Evolutionary conservation across 768 basidiomycete genomes (phyloP).

Genomic region (Tylopilus sp.): DNA sequence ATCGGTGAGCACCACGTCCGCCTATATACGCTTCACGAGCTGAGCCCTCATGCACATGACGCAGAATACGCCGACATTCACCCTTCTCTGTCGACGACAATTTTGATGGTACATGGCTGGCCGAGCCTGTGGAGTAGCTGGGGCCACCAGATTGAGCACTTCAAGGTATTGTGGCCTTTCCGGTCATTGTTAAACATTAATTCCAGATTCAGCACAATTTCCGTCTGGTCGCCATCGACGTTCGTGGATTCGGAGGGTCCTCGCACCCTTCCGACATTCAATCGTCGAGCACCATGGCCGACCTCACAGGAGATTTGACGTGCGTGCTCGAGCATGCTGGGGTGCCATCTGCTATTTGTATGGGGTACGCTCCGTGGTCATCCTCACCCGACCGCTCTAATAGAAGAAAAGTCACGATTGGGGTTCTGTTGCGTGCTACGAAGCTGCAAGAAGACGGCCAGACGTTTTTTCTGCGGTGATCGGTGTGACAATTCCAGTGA

Average conservation of each 20-base stretch:
- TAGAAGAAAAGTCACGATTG: conserved; percentile 61
- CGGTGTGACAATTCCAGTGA: conserved; percentile 59
- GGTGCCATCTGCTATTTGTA: conserved; percentile 49
- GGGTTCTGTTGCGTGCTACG: conserved; percentile 66
- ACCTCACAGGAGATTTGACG: conserved; percentile 58
- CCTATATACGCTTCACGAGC: conserved; percentile 2
- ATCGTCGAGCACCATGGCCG: conserved; percentile 55
- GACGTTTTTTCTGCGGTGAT: conserved; percentile 59
- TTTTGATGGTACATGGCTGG: conserved; percentile 79
- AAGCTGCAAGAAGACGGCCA: conserved; percentile 64
- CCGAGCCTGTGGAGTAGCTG: conserved; percentile 74
- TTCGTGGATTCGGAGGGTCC: conserved; percentile 70
- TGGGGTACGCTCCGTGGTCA: conserved; percentile 46
- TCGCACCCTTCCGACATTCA: conserved; percentile 61
- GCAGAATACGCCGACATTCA: conserved; percentile 63
- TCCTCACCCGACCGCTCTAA: background rate
- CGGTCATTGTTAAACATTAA: background rate
- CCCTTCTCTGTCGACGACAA: conserved; percentile 43
- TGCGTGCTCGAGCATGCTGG: conserved; percentile 57
- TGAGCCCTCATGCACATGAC: background rate
- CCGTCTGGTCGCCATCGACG: conserved; percentile 56
- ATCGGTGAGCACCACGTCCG: conserved; percentile 39
- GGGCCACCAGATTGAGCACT: conserved; percentile 66
- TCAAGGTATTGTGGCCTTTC: conserved; percentile 41
- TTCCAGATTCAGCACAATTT: conserved; percentile 47